Evolutionary conservation across 2,329 filamentous ascomycete species (phyloP).

Genomic region (Exophiala mesophila): DNA sequence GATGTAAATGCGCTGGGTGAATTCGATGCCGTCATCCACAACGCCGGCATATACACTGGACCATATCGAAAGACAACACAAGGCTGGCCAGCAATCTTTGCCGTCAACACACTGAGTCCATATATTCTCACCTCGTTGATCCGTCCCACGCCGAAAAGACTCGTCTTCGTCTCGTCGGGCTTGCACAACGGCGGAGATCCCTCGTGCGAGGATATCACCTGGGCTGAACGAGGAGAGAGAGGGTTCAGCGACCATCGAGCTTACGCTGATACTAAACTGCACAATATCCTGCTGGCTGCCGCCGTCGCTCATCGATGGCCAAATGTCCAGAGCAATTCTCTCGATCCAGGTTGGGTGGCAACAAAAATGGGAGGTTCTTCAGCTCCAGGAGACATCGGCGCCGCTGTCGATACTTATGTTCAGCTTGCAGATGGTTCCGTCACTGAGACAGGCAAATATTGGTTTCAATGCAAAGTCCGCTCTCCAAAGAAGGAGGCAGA

Average conservation of each 20-base stretch:
- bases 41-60: constrained; percentile 48
- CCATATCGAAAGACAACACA: constrained; percentile 40
- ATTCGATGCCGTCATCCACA: constrained; percentile 56
- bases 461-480: constrained; percentile 31
- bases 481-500: constrained; percentile 30
- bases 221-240: constrained; percentile 30
- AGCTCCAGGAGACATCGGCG: constrained; percentile 46
- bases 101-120: constrained; percentile 55
- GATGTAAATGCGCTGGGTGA: constrained; percentile 47
- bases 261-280: constrained; percentile 54
- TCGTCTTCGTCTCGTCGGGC: constrained; percentile 50
- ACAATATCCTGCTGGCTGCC: constrained; percentile 53
- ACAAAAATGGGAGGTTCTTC: constrained; percentile 48
- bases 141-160: constrained; percentile 41
- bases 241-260: constrained; percentile 35
- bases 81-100: constrained; percentile 47
- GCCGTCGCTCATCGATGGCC: constrained; percentile 48
- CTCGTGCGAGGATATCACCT: constrained; percentile 30
- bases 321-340: constrained; percentile 43
- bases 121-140: constrained; percentile 53
- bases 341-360: constrained; percentile 52
- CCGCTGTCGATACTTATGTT: constrained; percentile 46
- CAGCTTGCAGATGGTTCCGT: constrained; percentile 43
- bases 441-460: constrained; percentile 37
- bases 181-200: constrained; percentile 48